These are phyloP conservation scores for Chrysanthemum lavandulifolium DNA, from an alignment of 129 eudicot genomes.

Conservation along the genomic window DNA sequence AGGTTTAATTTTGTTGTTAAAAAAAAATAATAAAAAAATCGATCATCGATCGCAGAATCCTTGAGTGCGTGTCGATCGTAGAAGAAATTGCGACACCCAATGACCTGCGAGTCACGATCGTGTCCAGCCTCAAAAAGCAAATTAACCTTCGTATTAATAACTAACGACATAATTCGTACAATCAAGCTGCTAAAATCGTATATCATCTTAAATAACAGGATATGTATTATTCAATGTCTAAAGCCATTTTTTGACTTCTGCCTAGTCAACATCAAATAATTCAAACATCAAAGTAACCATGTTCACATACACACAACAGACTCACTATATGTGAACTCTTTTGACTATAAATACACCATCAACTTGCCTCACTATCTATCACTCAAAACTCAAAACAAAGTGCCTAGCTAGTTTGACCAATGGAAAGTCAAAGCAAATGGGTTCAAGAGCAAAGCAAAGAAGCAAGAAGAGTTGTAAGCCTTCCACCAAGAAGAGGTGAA, in stretches of 20 bases:
- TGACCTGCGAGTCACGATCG: no score
- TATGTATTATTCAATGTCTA: no score
- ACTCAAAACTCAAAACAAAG: neutral
- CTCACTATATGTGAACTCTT: slow-evolving; percentile 25
- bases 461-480: slow-evolving; percentile 17
- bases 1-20: no score
- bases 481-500: slow-evolving; percentile 39
- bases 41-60: no score
- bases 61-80: no score
- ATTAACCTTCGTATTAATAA: no score
- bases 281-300: neutral
- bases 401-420: slow-evolving; percentile 11
- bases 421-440: slow-evolving; percentile 26
- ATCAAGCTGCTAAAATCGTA: no score
- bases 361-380: neutral
- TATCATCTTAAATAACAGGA: no score
- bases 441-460: slow-evolving; percentile 15
- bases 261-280: neutral
- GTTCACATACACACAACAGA: slow-evolving; percentile 1
- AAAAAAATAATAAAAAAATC: no score
- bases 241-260: neutral
- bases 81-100: no score
- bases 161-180: no score
- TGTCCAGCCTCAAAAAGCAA: no score
- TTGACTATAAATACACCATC: slow-evolving; percentile 27